Evolutionary conservation across 306 rosid genomes (phyloP).

Genomic region (Lithocarpus polystachyus): DNA sequence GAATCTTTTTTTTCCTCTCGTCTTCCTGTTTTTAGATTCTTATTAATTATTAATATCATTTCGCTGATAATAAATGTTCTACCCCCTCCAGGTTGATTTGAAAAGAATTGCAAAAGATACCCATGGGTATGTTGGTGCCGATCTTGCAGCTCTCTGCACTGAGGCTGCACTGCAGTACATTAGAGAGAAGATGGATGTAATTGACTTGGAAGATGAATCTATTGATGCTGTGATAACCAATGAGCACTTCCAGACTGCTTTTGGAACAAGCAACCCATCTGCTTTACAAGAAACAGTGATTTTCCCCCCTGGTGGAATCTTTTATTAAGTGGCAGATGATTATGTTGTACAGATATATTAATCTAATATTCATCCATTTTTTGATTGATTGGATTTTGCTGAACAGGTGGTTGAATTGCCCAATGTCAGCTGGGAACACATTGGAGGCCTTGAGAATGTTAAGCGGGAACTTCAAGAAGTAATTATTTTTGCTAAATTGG

Average conservation of each 20-base stretch:
- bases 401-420: constrained; percentile 58
- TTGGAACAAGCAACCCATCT: constrained; percentile 70
- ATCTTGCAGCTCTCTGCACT: constrained; percentile 73
- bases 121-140: constrained; percentile 73
- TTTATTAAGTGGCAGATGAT: background rate
- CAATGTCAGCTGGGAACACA: constrained; percentile 53
- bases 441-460: constrained; percentile 64
- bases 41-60: background rate
- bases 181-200: constrained; percentile 71
- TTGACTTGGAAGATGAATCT: constrained; percentile 62
- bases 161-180: constrained; percentile 75
- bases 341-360: background rate
- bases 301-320: background rate
- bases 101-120: constrained; percentile 55
- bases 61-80: background rate
- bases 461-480: constrained; percentile 63
- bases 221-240: constrained; percentile 66
- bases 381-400: constrained; percentile 10
- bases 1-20: background rate
- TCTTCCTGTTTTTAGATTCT: background rate
- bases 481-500: background rate
- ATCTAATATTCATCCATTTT: background rate
- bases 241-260: constrained; percentile 74
- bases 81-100: constrained; percentile 46
- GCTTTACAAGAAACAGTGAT: constrained; percentile 70